A percentile compares a stretch with the other conserved stretches of the same genome.
These are phyloP conservation scores for Paratinospora sagittata DNA, from an alignment of 164 flowering plant genomes.

Conservation along the genomic window DNA sequence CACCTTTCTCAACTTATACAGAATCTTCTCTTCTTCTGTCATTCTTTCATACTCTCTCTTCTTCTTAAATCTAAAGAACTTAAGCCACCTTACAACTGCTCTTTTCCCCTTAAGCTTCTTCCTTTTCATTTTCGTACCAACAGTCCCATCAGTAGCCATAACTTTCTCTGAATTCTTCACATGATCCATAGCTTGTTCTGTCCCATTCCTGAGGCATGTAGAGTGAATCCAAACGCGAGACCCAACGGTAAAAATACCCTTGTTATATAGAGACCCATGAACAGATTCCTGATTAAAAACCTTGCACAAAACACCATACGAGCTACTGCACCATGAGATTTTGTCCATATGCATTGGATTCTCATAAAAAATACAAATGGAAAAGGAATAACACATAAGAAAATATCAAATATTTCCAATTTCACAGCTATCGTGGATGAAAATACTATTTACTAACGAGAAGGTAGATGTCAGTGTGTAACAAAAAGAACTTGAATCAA, in stretches of 20 bases:
- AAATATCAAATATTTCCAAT: neutral
- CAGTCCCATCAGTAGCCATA: slow-evolving; percentile 17
- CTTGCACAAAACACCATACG: slow-evolving; percentile 38
- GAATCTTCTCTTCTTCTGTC: slow-evolving; percentile 81
- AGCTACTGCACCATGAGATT: slow-evolving; percentile 20
- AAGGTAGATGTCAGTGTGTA: too few species aligned
- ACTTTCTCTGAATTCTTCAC: slow-evolving; percentile 15
- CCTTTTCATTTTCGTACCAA: slow-evolving; percentile 47
- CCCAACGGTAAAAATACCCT: slow-evolving; percentile 9
- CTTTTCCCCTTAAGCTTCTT: slow-evolving; percentile 86
- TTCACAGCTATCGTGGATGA: neutral
- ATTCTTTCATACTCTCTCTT: slow-evolving; percentile 84
- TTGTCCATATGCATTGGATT: neutral
- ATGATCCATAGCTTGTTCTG: slow-evolving; percentile 20
- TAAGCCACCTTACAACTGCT: slow-evolving; percentile 91
- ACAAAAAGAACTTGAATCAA: too few species aligned
- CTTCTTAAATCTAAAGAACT: slow-evolving; percentile 86
- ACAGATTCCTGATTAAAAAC: slow-evolving; percentile 20
- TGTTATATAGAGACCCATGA: slow-evolving; percentile 13
- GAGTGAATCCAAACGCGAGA: slow-evolving; percentile 35
- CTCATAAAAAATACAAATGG: neutral
- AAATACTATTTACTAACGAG: neutral
- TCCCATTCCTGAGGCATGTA: slow-evolving; percentile 16
- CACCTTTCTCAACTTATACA: slow-evolving; percentile 80
- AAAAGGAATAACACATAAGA: neutral